phyloP scores from a whole-genome alignment of 164 flowering plant genomes.

The Buxus sempervirens region DNA sequence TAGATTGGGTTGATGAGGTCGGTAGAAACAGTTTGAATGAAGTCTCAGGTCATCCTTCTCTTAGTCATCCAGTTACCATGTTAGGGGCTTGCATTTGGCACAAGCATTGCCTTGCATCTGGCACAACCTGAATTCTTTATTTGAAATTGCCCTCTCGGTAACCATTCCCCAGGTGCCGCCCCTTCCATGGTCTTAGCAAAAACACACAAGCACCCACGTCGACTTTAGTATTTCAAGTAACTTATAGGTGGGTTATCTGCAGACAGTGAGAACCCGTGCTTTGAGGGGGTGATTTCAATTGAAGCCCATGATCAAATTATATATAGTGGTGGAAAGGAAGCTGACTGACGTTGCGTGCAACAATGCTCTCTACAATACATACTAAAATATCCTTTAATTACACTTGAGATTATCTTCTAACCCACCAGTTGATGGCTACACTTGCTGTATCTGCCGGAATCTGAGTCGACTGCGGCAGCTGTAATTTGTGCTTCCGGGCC shows the following conservation, averaged over 20 bases:
- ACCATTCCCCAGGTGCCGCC: conserved; percentile 44
- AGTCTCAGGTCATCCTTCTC: no score
- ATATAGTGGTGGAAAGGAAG: conserved; percentile 44
- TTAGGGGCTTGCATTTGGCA: conserved; percentile 54
- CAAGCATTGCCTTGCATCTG: no score
- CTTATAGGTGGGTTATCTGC: background rate
- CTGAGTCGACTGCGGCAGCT: conserved; percentile 14
- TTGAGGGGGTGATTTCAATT: conserved; percentile 31
- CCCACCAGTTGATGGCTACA: conserved; percentile 35
- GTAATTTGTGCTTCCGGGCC: conserved; percentile 12
- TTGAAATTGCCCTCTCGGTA: conserved; percentile 12
- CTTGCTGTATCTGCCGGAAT: conserved; percentile 33
- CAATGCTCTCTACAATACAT: conserved; percentile 60
- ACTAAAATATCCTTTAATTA: conserved; percentile 56
- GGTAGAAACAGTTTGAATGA: conserved; percentile 44
- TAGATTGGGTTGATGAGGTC: conserved; percentile 41
- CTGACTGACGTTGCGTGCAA: conserved; percentile 28
- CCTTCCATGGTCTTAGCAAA: conserved; percentile 14
- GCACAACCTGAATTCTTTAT: no score
- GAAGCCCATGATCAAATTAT: conserved; percentile 30
- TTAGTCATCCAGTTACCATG: conserved; percentile 29
- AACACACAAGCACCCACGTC: no score
- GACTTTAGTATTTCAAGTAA: conserved; percentile 19
- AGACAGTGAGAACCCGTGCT: no score
- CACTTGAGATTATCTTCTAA: conserved; percentile 33